Evolutionary conservation across 2,329 filamentous ascomycete species (phyloP).

Genomic region (Alternaria ethzedia): DNA sequence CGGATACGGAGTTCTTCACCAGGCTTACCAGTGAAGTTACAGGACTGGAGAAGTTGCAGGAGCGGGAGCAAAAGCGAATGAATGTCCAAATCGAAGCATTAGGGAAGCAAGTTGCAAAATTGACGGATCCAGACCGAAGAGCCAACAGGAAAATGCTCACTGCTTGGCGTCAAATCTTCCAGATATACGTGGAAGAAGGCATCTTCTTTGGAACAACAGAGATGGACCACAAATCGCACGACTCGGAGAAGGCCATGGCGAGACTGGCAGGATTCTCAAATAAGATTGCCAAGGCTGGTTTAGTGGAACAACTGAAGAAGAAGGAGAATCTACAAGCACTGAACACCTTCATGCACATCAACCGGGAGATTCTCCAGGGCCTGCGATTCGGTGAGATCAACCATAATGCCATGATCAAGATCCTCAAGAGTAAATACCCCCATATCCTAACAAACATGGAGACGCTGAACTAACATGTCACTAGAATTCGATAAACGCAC

Average conservation of each 20-base stretch:
- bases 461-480: not conserved
- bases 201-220: conserved; percentile 85
- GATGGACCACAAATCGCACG: conserved; percentile 70
- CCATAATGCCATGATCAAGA: conserved; percentile 76
- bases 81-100: conserved; percentile 68
- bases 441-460: not conserved
- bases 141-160: conserved; percentile 70
- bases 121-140: conserved; percentile 69
- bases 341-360: conserved; percentile 73
- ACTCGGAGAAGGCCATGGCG: conserved; percentile 68
- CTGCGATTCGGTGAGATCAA: conserved; percentile 88
- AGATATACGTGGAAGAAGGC: conserved; percentile 78
- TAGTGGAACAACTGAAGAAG: conserved; percentile 68
- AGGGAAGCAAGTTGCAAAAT: conserved; percentile 67
- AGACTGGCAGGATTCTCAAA: conserved; percentile 75
- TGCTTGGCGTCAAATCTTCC: conserved; percentile 81
- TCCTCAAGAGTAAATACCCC: conserved; percentile 74
- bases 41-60: conserved; percentile 71
- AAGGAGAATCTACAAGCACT: conserved; percentile 70
- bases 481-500: conserved; percentile 87
- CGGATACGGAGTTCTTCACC: conserved; percentile 81
- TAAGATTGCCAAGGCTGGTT: conserved; percentile 66
- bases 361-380: conserved; percentile 76
- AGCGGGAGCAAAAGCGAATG: conserved; percentile 69
- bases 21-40: conserved; percentile 75